These are phyloP conservation scores for Penicillium sclerotiorum DNA, from an alignment of 2,329 filamentous ascomycete genomes.

Conservation along the genomic window DNA sequence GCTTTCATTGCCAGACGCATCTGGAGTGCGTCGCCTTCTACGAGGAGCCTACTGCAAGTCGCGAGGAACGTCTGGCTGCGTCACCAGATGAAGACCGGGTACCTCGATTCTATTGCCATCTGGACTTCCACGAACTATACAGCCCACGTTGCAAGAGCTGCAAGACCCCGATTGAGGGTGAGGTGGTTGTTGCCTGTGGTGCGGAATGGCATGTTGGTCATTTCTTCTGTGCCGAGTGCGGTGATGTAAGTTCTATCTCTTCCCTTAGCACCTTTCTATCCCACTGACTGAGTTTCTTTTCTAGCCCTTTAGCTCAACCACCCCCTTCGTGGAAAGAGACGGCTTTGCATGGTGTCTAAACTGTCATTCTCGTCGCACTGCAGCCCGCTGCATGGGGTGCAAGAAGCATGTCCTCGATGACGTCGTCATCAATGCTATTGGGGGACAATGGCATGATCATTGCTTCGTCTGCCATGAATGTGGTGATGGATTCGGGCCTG, in stretches of 20 bases:
- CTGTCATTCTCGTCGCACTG: conserved; percentile 90
- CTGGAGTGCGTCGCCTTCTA: conserved; percentile 97
- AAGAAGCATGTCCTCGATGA: conserved; percentile 83
- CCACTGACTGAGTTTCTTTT: not conserved
- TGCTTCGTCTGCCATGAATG: conserved; percentile 85
- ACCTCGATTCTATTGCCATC: conserved; percentile 89
- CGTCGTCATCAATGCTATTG: conserved; percentile 84
- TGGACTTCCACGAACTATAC: conserved; percentile 97
- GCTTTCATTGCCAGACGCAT: conserved; percentile 80
- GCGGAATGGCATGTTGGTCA: conserved; percentile 97
- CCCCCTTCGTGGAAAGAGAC: conserved; percentile 94
- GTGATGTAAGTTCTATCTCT: conserved; percentile 60
- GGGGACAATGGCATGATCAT: conserved; percentile 87
- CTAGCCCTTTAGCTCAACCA: conserved; percentile 60
- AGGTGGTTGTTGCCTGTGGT: conserved; percentile 90
- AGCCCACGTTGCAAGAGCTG: conserved; percentile 93
- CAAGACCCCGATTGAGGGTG: conserved; percentile 92
- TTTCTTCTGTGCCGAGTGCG: conserved; percentile 98
- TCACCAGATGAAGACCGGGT: conserved; percentile 64
- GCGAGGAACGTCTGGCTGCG: conserved; percentile 69
- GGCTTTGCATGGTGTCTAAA: conserved; percentile 95
- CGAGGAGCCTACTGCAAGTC: conserved; percentile 77
- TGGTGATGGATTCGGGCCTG: conserved; percentile 58
- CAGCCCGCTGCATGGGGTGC: conserved; percentile 86
- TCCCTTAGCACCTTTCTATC: conserved; percentile 13